These are phyloP conservation scores for Spongospora subterranea DNA, from an alignment of 208 protist genomes.

Conservation along the genomic window DNA sequence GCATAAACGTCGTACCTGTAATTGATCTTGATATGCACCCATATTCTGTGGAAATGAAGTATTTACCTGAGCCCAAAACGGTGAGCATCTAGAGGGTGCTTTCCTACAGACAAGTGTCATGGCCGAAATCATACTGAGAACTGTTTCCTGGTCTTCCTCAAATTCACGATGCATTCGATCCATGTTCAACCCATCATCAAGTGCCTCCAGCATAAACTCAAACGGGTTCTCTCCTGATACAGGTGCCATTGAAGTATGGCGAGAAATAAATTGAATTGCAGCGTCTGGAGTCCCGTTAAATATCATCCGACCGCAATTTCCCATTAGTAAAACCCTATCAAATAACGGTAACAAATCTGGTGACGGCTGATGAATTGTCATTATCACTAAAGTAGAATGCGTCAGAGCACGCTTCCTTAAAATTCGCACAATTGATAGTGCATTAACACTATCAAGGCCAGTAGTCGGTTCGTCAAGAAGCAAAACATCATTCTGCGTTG, in stretches of 20 bases:
- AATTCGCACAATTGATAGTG: neutral
- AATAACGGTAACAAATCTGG: neutral
- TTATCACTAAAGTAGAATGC: neutral
- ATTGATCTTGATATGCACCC: too few relatives aligned
- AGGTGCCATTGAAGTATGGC: neutral
- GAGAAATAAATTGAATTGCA: neutral
- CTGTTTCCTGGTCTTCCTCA: neutral
- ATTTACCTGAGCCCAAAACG: too few relatives aligned
- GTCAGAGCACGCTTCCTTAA: neutral
- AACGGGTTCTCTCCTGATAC: constrained; percentile 44
- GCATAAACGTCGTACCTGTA: neutral
- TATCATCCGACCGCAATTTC: neutral
- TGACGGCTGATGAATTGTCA: constrained; percentile 33
- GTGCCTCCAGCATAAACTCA: constrained; percentile 40
- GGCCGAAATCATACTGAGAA: neutral
- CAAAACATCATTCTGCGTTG: neutral
- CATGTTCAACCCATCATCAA: neutral
- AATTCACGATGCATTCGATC: neutral
- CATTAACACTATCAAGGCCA: neutral
- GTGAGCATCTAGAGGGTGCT: too few relatives aligned
- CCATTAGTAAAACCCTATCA: constrained; percentile 28
- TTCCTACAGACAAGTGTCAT: too few relatives aligned
- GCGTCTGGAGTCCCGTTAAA: neutral
- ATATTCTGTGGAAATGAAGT: too few relatives aligned
- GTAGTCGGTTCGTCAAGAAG: constrained; percentile 12